Base-by-base conservation (phyloP, 1,284 basidiomycete genomes). In the Amylostereum areolatum region DNA sequence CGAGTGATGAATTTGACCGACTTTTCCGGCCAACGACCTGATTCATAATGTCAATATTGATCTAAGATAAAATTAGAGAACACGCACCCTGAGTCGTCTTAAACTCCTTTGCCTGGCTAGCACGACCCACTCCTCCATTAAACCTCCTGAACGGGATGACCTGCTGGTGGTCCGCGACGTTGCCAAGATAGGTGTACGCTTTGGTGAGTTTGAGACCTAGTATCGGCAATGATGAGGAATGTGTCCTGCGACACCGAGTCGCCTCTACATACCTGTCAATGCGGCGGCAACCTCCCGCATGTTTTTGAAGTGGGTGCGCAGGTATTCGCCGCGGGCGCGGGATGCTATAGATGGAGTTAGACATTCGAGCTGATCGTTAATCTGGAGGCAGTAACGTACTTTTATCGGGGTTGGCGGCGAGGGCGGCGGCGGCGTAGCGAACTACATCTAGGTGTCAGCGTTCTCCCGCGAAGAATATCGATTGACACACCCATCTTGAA, bases 271-370 rank as follows among this genome's bases (percentile, higher is more conserved):
- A 90, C 92, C 91, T 60, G 84, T 83, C 57, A 95, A 77, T 59
- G 88, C 91, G 61, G 91, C 90, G 49, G 85, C 89, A 52, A 96
- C 92, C 73, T 93, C 93, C 62, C 95, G 90, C 85, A 97, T 98
- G 85, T 99, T 99, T 89, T 99, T 99, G 86, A 97, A 99, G 80
- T 99, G 97, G 53, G 96, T 97, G 62, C 95, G 91, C 67, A 98
- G 85, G 81, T 98, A 97, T 77, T 95, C 89, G 64, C 95, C 95
- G 66, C 91, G 89, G 56, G 95, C 90, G 67, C 83, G 88, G 64
- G 93, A 85, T 70, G 89, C 92, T 95, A 58, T 43, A 54, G 53
- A 53, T 47, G 56, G 52, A 51, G 48, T 55, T 51, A 58, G 54
- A 55, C 53, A 53, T 51, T 48, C 54, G 54, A 31, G 43, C 43